Evolutionary conservation across 2,329 filamentous ascomycete genomes (phyloP).

Genomic region (Xylariaceae sp.): DNA sequence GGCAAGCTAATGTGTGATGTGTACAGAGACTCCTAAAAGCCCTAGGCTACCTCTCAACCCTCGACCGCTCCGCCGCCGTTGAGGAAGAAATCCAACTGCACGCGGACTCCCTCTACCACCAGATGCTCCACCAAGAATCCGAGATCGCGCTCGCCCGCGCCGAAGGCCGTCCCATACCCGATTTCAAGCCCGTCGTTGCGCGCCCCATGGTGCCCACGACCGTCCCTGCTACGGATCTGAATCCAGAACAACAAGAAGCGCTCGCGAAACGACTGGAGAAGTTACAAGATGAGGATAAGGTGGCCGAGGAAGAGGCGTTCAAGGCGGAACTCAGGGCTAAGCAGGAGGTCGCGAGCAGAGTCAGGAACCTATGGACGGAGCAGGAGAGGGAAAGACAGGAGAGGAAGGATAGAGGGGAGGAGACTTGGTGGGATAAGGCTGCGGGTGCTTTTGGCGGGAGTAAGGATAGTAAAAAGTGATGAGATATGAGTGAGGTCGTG

Average conservation of each 20-base stretch:
- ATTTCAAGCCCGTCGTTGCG: constrained; percentile 55
- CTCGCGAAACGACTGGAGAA: constrained; percentile 56
- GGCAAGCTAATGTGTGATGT: constrained; percentile 1
- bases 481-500: not conserved
- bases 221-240: constrained; percentile 26
- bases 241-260: constrained; percentile 45
- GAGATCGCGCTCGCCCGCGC: constrained; percentile 66
- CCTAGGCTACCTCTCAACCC: constrained; percentile 74
- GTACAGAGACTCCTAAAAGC: constrained; percentile 79
- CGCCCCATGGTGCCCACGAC: constrained; percentile 20
- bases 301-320: constrained; percentile 60
- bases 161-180: constrained; percentile 54
- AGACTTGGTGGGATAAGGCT: constrained; percentile 41
- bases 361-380: constrained; percentile 53
- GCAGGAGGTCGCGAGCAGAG: constrained; percentile 52
- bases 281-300: constrained; percentile 54
- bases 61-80: constrained; percentile 59
- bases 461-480: constrained; percentile 17
- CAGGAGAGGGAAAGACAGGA: constrained; percentile 51
- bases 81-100: constrained; percentile 95
- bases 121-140: constrained; percentile 78
- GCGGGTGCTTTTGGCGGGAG: constrained; percentile 27
- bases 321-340: constrained; percentile 59
- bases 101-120: constrained; percentile 83
- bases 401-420: constrained; percentile 54